Percentiles rank a stretch among this genome's conserved stretches.
Conservation (phyloP, 768 basidiomycete species). For the Psilocybe azurescens region DNA sequence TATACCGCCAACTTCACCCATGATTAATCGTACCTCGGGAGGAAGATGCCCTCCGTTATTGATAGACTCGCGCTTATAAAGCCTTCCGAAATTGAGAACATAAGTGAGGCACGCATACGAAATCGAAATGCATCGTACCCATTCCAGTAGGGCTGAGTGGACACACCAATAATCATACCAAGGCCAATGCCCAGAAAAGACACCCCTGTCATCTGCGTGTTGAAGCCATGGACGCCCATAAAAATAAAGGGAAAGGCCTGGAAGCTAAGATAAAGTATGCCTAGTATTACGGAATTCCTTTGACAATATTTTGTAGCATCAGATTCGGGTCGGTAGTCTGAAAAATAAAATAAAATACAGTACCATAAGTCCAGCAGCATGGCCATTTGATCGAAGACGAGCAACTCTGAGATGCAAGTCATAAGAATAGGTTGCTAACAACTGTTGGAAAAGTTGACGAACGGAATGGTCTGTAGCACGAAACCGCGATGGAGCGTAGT, state of each 20-base stretch:
- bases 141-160: conserved; percentile 60
- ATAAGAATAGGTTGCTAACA: not conserved
- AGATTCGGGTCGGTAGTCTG: conserved; percentile 34
- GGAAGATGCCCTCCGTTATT: not conserved
- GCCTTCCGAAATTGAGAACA: not conserved
- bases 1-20: not conserved
- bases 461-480: conserved; percentile 79
- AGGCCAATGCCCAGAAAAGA: conserved; percentile 67
- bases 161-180: conserved; percentile 56
- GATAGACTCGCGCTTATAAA: not conserved
- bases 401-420: conserved; percentile 47
- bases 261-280: conserved; percentile 68
- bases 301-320: conserved; percentile 25
- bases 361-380: conserved; percentile 75
- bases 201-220: conserved; percentile 55
- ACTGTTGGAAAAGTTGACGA: conserved; percentile 31
- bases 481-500: conserved; percentile 51
- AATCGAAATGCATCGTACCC: conserved; percentile 45
- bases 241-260: conserved; percentile 65
- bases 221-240: conserved; percentile 50
- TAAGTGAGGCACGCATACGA: too few relatives aligned
- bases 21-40: not conserved
- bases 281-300: conserved; percentile 65
- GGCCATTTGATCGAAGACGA: conserved; percentile 77
- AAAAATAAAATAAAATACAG: conserved; percentile 37